A percentile compares a stretch with the other conserved stretches of the same genome.
Conservation (phyloP, 371 early-diverging fungal species). For the Mucor racemosus region DNA sequence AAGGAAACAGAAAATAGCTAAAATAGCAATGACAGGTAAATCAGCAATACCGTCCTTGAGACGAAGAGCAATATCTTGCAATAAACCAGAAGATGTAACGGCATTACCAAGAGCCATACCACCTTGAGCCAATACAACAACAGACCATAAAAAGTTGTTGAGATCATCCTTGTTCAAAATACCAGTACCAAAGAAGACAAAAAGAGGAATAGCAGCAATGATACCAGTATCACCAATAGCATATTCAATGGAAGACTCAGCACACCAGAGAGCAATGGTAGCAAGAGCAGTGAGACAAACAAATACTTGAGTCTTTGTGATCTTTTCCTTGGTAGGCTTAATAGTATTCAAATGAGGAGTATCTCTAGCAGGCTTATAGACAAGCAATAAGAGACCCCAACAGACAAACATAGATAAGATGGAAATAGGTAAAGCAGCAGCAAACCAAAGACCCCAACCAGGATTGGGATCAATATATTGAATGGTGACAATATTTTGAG, state of each 20-base stretch:
- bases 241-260: conserved; percentile 70
- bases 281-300: conserved; percentile 60
- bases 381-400: conserved; percentile 79
- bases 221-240: conserved; percentile 92
- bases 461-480: conserved; percentile 85
- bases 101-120: conserved; percentile 92
- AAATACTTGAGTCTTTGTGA: conserved; percentile 61
- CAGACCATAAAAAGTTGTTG: conserved; percentile 91
- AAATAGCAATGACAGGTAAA: conserved; percentile 66
- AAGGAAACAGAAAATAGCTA: conserved; percentile 68
- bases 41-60: conserved; percentile 71
- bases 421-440: conserved; percentile 78
- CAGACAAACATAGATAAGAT: conserved; percentile 72
- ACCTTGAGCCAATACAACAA: conserved; percentile 95
- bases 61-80: conserved; percentile 75
- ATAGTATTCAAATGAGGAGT: conserved; percentile 55
- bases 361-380: conserved; percentile 67
- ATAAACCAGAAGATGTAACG: conserved; percentile 85
- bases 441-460: conserved; percentile 88
- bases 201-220: conserved; percentile 90
- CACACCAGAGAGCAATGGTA: conserved; percentile 90
- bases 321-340: conserved; percentile 56
- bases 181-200: conserved; percentile 89
- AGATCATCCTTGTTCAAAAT: conserved; percentile 94
- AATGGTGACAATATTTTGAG: no score